Evolutionary conservation across 176 grass and related monocot species (phyloP), one percentile per base, ranked within the genome.

Genomic region (Leersia perrieri): DNA sequence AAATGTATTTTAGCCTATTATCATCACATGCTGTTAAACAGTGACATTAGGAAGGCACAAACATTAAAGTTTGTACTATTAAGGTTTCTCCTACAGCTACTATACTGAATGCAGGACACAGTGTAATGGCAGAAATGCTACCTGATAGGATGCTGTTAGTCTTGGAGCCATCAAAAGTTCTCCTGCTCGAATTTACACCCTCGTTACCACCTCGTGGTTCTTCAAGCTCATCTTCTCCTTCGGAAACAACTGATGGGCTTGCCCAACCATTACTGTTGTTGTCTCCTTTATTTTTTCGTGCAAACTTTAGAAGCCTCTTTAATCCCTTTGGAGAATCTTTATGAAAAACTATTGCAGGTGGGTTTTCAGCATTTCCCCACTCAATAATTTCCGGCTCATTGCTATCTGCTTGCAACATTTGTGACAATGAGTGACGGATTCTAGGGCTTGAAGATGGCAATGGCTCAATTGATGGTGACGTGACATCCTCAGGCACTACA

Each of bases 301-400:
- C 91, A 90, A 99, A 99, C 80, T 99, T 99, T 39, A 99, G 77
- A 65, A 99, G 84, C 87, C 97, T 95, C 85, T 99, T 99, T 63
- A 99, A 96, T 76, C 97, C 97, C 89, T 99, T 99, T 14, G 97
- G 97, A 34, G 89, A 78, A 80, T 96, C 97, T 78, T 99, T 99
- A 62, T 99, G 97, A 89, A 91, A 99, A 85, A 99, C 91, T 67
- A 99, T 84, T 42, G 97, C 93, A 61, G 93, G 97, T 68, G 93
- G 97, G 70, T 99, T 96, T 78, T 99, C 93, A 66, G 97, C 97
- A 91, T 99, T 99, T 71, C 93, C 97, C 97, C 97, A 99, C 80
- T 99, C 97, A 30, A 99, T 91, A 63, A 92, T 93, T 89, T 99
- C 97, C 11, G 93, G 91, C 84, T 99, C 97, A 73, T 87, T 92